Evolutionary conservation across 2,329 filamentous ascomycete genomes (phyloP).

Genomic region (Juglanconis juglandina): DNA sequence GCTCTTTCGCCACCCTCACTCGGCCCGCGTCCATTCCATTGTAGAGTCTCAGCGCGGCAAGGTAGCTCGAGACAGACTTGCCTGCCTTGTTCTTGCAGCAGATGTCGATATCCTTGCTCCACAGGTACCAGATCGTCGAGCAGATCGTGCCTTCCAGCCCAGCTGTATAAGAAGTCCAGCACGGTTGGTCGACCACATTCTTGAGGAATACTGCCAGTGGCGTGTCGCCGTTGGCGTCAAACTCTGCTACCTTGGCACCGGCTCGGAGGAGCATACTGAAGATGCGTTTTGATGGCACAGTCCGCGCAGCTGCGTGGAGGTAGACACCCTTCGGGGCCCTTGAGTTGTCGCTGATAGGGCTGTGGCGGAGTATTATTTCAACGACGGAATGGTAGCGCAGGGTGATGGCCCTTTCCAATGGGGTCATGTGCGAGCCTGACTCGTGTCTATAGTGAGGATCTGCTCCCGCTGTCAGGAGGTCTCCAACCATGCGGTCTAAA

Average conservation of each 20-base stretch:
- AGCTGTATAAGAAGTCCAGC: background rate
- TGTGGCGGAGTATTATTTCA: background rate
- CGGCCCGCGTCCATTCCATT: background rate
- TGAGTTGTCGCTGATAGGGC: conserved; percentile 1
- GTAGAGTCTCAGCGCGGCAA: background rate
- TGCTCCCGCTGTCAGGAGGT: background rate
- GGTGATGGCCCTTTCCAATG: conserved; percentile 4
- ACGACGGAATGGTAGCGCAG: background rate
- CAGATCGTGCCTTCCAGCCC: background rate
- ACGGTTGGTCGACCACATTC: background rate
- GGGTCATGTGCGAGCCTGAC: background rate
- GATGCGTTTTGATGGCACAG: conserved; percentile 2
- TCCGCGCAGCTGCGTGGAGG: conserved; percentile 5
- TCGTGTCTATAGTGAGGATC: conserved; percentile 1
- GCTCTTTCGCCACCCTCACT: background rate
- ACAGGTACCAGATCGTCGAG: conserved; percentile 6
- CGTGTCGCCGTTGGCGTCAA: conserved; percentile 5
- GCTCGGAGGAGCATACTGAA: conserved; percentile 3
- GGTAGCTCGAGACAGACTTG: conserved; percentile 8
- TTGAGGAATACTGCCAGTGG: conserved; percentile 9
- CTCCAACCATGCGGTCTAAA: background rate
- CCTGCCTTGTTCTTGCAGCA: conserved; percentile 5
- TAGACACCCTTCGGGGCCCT: conserved; percentile 4
- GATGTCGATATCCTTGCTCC: conserved; percentile 10
- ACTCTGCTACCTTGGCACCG: conserved; percentile 3